Conservation (phyloP, 2,329 filamentous ascomycete genomes). For the Scopulariopsis brevicaulis region DNA sequence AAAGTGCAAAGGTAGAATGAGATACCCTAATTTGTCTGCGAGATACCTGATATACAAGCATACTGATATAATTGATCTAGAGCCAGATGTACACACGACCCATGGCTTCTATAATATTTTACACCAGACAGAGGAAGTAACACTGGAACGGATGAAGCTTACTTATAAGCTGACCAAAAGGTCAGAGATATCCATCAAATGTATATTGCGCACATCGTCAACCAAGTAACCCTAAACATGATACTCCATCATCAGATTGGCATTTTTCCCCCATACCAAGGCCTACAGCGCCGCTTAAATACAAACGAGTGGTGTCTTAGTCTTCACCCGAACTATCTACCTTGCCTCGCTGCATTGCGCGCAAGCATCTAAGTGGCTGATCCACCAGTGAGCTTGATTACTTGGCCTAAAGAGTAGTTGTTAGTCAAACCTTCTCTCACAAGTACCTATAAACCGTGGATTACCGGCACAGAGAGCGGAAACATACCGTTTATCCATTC, state of each 20-base stretch:
- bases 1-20: no score
- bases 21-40: no score
- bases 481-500: constrained; percentile 54
- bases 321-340: background rate
- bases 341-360: background rate
- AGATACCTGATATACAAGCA: no score
- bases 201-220: background rate
- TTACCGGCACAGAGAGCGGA: background rate
- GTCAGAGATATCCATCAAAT: no score
- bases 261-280: background rate
- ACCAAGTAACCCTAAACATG: background rate
- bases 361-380: constrained; percentile 12
- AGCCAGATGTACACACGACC: no score
- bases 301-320: background rate
- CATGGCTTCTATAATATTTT: no score
- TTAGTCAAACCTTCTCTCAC: background rate
- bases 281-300: background rate
- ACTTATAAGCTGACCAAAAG: no score
- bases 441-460: background rate
- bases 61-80: no score
- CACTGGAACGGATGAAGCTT: no score
- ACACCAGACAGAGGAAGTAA: no score
- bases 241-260: background rate
- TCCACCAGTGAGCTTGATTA: constrained; percentile 26
- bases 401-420: constrained; percentile 16